Evolutionary conservation across 1,284 basidiomycete genomes (phyloP).

Genomic region (Marasmius fiardii): DNA sequence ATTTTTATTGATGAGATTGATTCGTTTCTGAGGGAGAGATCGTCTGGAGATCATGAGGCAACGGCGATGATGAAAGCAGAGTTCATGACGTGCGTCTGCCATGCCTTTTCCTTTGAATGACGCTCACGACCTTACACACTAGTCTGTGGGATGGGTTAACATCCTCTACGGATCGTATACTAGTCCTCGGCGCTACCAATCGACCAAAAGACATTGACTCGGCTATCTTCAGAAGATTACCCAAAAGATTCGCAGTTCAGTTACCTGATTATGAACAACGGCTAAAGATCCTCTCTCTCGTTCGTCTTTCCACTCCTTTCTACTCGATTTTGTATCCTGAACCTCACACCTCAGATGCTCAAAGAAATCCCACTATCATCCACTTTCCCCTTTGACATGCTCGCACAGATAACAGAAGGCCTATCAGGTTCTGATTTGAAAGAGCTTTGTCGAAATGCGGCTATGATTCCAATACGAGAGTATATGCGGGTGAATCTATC

Average conservation of each 20-base stretch:
- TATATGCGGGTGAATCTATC: slow-evolving; percentile 53
- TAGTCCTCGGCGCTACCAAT: slow-evolving; percentile 96
- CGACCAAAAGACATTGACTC: slow-evolving; percentile 94
- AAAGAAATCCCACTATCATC: slow-evolving; percentile 70
- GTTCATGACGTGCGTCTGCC: slow-evolving; percentile 87
- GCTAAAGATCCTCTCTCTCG: slow-evolving; percentile 84
- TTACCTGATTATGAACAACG: slow-evolving; percentile 84
- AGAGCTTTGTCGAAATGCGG: slow-evolving; percentile 92
- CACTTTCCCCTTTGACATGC: slow-evolving; percentile 58
- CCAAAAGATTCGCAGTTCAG: slow-evolving; percentile 91
- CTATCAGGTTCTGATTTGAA: slow-evolving; percentile 90
- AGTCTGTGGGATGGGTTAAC: slow-evolving; percentile 98
- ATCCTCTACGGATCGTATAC: slow-evolving; percentile 79
- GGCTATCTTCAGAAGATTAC: slow-evolving; percentile 95
- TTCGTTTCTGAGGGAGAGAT: slow-evolving; percentile 88
- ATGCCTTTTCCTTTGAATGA: not conserved
- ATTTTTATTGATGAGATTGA: slow-evolving; percentile 98
- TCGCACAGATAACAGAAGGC: slow-evolving; percentile 77
- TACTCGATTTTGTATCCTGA: slow-evolving; percentile 77
- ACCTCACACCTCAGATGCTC: slow-evolving; percentile 70
- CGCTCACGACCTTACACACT: slow-evolving; percentile 8
- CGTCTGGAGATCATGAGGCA: slow-evolving; percentile 91
- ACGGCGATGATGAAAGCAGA: slow-evolving; percentile 99
- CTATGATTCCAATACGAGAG: slow-evolving; percentile 89
- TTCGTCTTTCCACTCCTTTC: slow-evolving; percentile 34